Evolutionary conservation across 192 early-diverging fungal species (phyloP).

Genomic region (Podila clonocystis): DNA sequence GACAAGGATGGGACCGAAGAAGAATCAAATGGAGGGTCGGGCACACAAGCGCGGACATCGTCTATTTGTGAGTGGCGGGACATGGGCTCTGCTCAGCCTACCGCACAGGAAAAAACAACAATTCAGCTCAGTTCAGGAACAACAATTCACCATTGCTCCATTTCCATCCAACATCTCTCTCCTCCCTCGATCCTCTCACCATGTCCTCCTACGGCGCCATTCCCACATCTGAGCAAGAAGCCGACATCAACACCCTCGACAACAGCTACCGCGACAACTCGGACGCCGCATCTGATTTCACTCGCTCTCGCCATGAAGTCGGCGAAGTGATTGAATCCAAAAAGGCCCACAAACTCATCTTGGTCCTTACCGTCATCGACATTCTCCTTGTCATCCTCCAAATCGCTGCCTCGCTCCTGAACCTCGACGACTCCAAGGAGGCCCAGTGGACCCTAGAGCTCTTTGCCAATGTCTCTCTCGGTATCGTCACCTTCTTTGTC

Average conservation of each 20-base stretch:
- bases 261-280: neutral
- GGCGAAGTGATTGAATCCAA: constrained; percentile 46
- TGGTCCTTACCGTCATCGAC: constrained; percentile 40
- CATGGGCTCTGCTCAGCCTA: neutral
- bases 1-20: no score
- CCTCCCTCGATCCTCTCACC: neutral
- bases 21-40: no score
- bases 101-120: constrained; percentile 7
- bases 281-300: constrained; percentile 3
- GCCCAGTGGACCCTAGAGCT: constrained; percentile 51
- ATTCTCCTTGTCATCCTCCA: constrained; percentile 45
- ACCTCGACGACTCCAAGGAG: constrained; percentile 23
- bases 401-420: constrained; percentile 42
- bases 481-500: constrained; percentile 59
- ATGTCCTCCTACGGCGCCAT: constrained; percentile 36
- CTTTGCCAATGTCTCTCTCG: constrained; percentile 45
- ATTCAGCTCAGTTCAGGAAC: neutral
- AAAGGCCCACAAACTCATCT: constrained; percentile 38
- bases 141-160: neutral
- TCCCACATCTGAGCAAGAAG: constrained; percentile 11
- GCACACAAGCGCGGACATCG: no score
- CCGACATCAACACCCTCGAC: neutral
- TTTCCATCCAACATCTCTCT: neutral
- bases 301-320: constrained; percentile 14
- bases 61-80: neutral